Evolutionary conservation across 306 rosid genomes (phyloP).

Genomic region (Erythrophleum fordii): DNA sequence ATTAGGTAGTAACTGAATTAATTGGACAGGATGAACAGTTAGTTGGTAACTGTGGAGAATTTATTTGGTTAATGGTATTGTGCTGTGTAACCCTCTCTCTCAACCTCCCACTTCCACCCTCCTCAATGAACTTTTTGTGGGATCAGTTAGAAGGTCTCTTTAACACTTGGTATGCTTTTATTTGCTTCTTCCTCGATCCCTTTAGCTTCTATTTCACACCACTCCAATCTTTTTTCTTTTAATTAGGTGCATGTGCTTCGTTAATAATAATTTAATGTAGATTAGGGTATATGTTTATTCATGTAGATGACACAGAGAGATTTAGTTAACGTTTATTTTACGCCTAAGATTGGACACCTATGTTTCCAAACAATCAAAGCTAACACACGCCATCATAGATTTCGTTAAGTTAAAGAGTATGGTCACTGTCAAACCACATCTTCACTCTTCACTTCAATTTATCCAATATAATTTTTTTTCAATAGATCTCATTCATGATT

Average conservation of each 20-base stretch:
- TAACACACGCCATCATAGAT: conserved; percentile 22
- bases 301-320: background rate
- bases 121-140: background rate
- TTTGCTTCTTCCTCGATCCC: background rate
- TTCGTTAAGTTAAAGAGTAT: conserved; percentile 36
- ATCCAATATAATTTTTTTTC: too few species aligned
- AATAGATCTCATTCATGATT: too few species aligned
- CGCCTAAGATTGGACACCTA: conserved; percentile 37
- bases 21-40: background rate
- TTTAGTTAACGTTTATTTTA: conserved; percentile 32
- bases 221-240: conserved; percentile 11
- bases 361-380: conserved; percentile 8
- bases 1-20: conserved; percentile 31
- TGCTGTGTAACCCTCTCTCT: background rate
- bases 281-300: background rate
- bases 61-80: background rate
- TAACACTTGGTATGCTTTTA: too few species aligned
- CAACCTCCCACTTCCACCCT: conserved; percentile 10
- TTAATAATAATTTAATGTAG: background rate
- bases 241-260: background rate
- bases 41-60: conserved; percentile 10
- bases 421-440: conserved; percentile 26
- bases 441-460: background rate
- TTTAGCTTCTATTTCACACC: conserved; percentile 45
- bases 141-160: conserved; percentile 47